Conservation (phyloP, 305 asterid genomes). For the Caryopteris hybrid region DNA sequence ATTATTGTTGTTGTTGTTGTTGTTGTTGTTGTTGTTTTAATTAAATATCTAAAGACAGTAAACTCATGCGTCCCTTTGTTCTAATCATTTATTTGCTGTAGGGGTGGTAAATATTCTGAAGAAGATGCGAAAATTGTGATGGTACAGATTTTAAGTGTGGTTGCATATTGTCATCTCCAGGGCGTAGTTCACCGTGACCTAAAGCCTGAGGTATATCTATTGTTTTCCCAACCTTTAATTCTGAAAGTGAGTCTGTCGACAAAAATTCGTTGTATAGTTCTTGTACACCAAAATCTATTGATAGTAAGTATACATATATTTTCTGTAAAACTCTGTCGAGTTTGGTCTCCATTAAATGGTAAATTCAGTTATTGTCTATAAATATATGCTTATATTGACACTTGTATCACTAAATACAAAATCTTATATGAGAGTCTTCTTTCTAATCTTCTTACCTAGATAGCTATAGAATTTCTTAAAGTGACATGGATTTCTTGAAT, state of each 20-base stretch:
- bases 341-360: too few relatives aligned
- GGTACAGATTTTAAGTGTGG: slow-evolving; percentile 40
- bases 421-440: too few relatives aligned
- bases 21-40: not conserved
- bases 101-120: slow-evolving; percentile 51
- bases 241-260: not conserved
- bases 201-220: slow-evolving; percentile 41
- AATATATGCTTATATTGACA: too few relatives aligned
- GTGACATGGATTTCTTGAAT: slow-evolving; percentile 5
- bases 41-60: not conserved
- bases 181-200: slow-evolving; percentile 51
- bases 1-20: too few relatives aligned
- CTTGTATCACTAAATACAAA: too few relatives aligned
- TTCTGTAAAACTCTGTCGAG: too few relatives aligned
- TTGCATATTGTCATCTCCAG: slow-evolving; percentile 47
- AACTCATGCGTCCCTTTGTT: not conserved
- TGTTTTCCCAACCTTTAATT: not conserved
- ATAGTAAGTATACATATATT: not conserved
- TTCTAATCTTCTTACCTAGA: too few relatives aligned
- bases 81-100: slow-evolving; percentile 12
- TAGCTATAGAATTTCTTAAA: too few relatives aligned
- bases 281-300: not conserved
- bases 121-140: slow-evolving; percentile 44
- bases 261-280: not conserved
- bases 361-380: too few relatives aligned